Evolutionary conservation across 2,329 filamentous ascomycete genomes (phyloP).

Genomic region (Botrytis hyacinthi): DNA sequence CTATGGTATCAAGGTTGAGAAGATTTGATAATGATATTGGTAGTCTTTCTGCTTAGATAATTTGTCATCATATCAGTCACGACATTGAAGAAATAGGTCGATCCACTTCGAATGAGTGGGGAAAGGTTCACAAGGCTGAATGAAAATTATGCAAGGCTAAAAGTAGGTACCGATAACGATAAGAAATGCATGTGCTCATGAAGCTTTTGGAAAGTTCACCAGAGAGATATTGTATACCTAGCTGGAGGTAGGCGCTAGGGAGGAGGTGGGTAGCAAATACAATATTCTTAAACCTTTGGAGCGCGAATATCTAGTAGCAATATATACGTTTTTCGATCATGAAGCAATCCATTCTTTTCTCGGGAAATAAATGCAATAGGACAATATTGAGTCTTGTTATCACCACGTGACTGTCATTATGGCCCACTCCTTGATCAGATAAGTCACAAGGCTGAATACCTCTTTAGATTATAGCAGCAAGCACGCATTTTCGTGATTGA

Average conservation of each 20-base stretch:
- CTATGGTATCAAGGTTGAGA: background rate
- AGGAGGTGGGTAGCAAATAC: too few species aligned
- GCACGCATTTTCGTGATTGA: constrained; percentile 15
- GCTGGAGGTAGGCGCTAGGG: too few species aligned
- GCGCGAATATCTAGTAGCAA: background rate
- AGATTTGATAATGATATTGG: background rate
- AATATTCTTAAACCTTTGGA: background rate
- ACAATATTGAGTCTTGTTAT: background rate
- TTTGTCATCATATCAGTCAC: constrained; percentile 5
- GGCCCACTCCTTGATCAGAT: background rate
- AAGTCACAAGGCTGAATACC: background rate
- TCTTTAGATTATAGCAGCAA: background rate
- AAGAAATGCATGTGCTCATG: background rate
- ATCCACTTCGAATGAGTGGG: background rate
- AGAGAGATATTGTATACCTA: background rate
- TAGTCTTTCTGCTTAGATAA: background rate
- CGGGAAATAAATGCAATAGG: background rate
- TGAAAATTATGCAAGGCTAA: background rate
- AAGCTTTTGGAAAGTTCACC: background rate
- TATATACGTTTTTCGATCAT: background rate
- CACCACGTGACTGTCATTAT: background rate
- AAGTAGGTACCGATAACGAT: background rate
- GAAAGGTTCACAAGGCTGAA: background rate
- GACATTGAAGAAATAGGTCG: background rate
- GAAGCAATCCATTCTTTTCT: background rate